Percentiles rank a stretch among this genome's conserved stretches.
Conservation (phyloP, 2,329 filamentous ascomycete species). For the Penicillium sp. region DNA sequence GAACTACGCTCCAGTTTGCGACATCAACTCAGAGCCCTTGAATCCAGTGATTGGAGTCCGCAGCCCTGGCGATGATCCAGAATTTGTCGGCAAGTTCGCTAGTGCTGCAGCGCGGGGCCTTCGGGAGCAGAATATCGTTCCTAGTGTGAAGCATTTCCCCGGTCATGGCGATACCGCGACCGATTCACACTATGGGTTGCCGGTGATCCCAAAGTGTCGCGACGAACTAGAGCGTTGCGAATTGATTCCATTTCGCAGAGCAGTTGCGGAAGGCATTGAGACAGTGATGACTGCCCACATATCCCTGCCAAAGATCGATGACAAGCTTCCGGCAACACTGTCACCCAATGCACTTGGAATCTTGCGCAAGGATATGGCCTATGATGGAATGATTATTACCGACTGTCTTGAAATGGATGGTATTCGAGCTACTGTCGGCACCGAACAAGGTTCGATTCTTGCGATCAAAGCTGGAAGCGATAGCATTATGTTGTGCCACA, state of each 20-base stretch:
- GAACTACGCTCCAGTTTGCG: constrained; percentile 48
- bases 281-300: constrained; percentile 50
- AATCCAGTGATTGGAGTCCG: constrained; percentile 48
- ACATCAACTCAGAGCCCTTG: constrained; percentile 47
- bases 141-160: constrained; percentile 49
- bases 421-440: constrained; percentile 42
- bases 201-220: constrained; percentile 39
- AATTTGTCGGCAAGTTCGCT: constrained; percentile 44
- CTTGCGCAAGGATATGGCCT: constrained; percentile 44
- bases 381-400: constrained; percentile 46
- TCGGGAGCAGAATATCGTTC: constrained; percentile 39
- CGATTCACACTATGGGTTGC: constrained; percentile 46
- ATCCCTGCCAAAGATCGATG: constrained; percentile 38
- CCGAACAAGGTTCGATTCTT: constrained; percentile 42
- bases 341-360: constrained; percentile 39
- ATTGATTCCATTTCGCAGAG: constrained; percentile 46
- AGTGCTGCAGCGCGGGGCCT: constrained; percentile 41
- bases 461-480: constrained; percentile 47
- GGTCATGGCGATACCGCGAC: constrained; percentile 48
- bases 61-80: constrained; percentile 45
- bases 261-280: constrained; percentile 43
- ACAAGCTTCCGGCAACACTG: constrained; percentile 42
- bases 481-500: constrained; percentile 50
- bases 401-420: constrained; percentile 50
- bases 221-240: constrained; percentile 43